phyloP scores from a whole-genome alignment of 192 early-diverging fungal species.

The Piromyces finnis region DNA sequence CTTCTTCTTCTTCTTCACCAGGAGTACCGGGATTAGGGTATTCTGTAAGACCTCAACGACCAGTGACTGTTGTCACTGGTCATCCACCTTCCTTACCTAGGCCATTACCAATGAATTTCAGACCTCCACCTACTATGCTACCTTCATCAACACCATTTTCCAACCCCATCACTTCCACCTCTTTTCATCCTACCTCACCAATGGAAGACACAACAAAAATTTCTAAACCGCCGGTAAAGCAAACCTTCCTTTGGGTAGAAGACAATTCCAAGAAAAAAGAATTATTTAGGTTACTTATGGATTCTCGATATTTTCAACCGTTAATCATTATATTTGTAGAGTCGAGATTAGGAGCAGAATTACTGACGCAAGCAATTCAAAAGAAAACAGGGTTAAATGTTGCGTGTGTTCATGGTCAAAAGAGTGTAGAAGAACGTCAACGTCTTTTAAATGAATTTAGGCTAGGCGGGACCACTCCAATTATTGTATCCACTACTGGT shows the following conservation, averaged over 20 bases:
- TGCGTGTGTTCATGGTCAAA: not conserved
- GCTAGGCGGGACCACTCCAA: not conserved
- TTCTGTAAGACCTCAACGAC: too few species aligned
- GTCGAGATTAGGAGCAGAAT: not conserved
- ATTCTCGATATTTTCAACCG: not conserved
- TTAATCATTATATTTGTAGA: not conserved
- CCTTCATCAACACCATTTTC: too few species aligned
- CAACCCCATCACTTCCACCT: not conserved
- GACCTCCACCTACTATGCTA: too few species aligned
- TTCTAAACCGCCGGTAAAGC: not conserved
- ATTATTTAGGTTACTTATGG: not conserved
- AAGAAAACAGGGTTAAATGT: not conserved
- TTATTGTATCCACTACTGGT: not conserved
- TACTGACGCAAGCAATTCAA: not conserved
- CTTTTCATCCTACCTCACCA: too few species aligned
- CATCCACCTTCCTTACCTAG: too few species aligned
- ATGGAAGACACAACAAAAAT: too few species aligned
- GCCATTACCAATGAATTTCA: too few species aligned
- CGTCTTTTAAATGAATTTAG: not conserved
- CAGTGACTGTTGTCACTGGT: too few species aligned
- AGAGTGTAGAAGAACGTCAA: not conserved
- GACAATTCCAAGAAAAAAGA: not conserved
- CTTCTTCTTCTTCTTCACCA: too few species aligned
- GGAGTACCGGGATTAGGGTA: too few species aligned
- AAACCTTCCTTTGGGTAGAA: not conserved